phyloP scores from a whole-genome alignment of 306 rosid genomes.

The Trichosanthes cucumerina region DNA sequence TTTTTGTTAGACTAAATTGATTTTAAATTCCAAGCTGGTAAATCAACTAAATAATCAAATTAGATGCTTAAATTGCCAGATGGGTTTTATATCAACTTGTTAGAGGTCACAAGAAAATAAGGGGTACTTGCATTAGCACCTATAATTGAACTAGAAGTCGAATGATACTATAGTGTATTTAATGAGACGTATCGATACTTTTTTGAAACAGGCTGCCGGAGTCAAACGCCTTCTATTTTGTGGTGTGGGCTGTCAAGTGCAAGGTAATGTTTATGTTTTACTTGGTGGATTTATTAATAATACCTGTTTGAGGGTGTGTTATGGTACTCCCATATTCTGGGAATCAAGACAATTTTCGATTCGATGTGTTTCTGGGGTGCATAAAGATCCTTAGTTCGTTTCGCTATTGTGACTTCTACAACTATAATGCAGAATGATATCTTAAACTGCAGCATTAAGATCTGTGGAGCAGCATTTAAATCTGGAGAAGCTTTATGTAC shows the following conservation, averaged over 20 bases:
- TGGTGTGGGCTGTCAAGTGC: conserved; percentile 98
- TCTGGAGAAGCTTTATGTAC: conserved; percentile 91
- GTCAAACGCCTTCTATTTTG: conserved; percentile 97
- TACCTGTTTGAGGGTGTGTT: not conserved
- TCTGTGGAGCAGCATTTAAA: conserved; percentile 82
- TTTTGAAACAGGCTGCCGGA: conserved; percentile 65
- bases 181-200: not conserved
- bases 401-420: conserved; percentile 66
- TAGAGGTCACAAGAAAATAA: not conserved
- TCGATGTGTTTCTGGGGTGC: not conserved
- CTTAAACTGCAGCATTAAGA: conserved; percentile 94
- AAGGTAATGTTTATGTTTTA: conserved; percentile 42
- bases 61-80: not conserved
- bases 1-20: not conserved
- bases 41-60: not conserved
- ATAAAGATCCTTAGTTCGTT: conserved; percentile 7
- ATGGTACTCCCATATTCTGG: not conserved
- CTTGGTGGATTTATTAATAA: conserved; percentile 8
- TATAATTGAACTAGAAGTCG: not conserved
- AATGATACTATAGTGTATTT: not conserved
- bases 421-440: conserved; percentile 93
- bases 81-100: not conserved
- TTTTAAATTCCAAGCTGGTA: not conserved
- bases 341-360: not conserved
- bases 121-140: not conserved